Base-by-base conservation (phyloP, 768 basidiomycete species). In the Austroboletus festivus region DNA sequence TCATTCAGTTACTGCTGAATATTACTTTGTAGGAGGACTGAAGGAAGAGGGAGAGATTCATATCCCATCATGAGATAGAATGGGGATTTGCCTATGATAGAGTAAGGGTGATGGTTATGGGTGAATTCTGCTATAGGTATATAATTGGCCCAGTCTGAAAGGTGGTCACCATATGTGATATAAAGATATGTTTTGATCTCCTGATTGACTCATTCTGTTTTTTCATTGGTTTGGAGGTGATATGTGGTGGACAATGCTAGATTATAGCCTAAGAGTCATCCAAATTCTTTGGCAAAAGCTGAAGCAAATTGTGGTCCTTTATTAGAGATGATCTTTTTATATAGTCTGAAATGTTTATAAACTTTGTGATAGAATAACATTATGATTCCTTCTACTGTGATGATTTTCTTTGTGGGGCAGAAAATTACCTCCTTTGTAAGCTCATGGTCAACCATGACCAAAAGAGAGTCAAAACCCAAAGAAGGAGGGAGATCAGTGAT, bases 371-470 rank as follows among this genome's bases (percentile, higher is more conserved):
- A 23, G 34, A 62, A 56, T 8, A 50, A 28, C 16, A 40, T 16
- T 5, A 50, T 42, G 0, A 61, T 43, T 7, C 58, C 57, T 20
- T 38, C 30, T 2, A 62, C 50, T 9, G 50, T 53, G 40, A 57
- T 28, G 5, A 31, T 54, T 44, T 61, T 53, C 28, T 42, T 46
- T 35, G 53, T 26, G 8, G 67, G 60, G 18, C 63, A 47, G 45
- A 69, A 63, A 46, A 64, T 60, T 12, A 60, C 63, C 57, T 50
- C 53, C 51, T 71, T 71, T 30, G 63, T 65, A 37, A 54, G 48
- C n/a, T 61, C 46, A 30, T 52, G 48, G 53, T 62, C 50, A 10
- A 55, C 54, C 26, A 57, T 15, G 5, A 62, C 58, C 46, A 62
- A 23, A 19, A 67, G 51, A 3, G 52, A 18, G 41, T 64, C 42